These are phyloP conservation scores for Mesembryanthemum crystallinum DNA, from an alignment of 148 eudicot species.

Conservation along the genomic window DNA sequence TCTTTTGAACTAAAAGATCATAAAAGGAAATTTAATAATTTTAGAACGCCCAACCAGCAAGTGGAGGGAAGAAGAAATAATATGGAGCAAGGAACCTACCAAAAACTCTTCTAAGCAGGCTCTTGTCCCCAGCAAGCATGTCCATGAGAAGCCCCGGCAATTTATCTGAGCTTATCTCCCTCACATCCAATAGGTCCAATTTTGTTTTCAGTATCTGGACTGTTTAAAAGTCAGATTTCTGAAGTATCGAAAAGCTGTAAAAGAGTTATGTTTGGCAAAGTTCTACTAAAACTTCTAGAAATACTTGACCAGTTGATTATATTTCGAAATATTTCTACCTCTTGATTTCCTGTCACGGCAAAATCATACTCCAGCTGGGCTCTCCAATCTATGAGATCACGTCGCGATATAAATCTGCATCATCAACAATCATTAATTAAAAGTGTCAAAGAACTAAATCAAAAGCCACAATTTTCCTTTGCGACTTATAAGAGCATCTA, in stretches of 20 bases:
- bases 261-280: not conserved
- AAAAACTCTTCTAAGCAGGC: constrained; percentile 81
- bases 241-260: constrained; percentile 16
- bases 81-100: constrained; percentile 49
- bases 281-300: not conserved
- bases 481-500: not conserved
- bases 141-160: constrained; percentile 60
- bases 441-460: not conserved
- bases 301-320: not conserved
- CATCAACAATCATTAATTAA: constrained; percentile 13
- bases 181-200: constrained; percentile 70
- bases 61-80: constrained; percentile 23
- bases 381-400: constrained; percentile 87
- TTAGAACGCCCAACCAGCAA: not conserved
- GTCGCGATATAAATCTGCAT: constrained; percentile 62
- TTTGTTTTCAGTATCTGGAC: constrained; percentile 91
- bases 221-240: constrained; percentile 70
- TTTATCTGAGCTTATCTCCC: constrained; percentile 54
- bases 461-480: not conserved
- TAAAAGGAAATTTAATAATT: not conserved
- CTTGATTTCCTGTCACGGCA: constrained; percentile 44
- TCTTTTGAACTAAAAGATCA: not conserved
- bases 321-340: constrained; percentile 46
- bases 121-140: constrained; percentile 63
- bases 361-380: constrained; percentile 80